Percentiles rank a stretch among this genome's conserved stretches.
phyloP scores from a whole-genome alignment of 192 early-diverging fungal genomes.

The Mortierella claussenii region DNA sequence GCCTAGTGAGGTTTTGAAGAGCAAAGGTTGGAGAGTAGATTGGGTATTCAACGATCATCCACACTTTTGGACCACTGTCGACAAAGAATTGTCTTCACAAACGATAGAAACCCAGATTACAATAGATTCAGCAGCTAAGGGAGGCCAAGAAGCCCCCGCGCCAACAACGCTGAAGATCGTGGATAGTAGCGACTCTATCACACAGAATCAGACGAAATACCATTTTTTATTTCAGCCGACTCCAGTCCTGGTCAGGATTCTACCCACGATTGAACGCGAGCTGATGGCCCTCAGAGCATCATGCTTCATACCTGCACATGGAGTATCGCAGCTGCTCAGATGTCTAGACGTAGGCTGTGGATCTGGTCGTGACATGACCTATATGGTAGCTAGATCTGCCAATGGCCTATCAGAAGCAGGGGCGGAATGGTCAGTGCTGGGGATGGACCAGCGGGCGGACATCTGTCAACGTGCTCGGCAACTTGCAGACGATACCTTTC shows the following conservation, averaged over 20 bases:
- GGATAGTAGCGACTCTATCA: background rate
- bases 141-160: no score
- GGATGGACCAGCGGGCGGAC: conserved; percentile 36
- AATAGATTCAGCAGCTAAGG: no score
- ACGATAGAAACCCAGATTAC: no score
- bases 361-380: conserved; percentile 51
- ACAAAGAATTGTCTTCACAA: no score
- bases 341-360: conserved; percentile 59
- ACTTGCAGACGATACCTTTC: conserved; percentile 5
- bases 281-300: background rate
- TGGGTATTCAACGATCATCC: no score
- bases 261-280: conserved; percentile 44
- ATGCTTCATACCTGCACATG: background rate
- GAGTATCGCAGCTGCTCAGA: background rate
- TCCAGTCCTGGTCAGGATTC: no score
- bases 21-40: no score
- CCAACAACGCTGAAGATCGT: background rate
- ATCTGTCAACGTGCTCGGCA: conserved; percentile 17
- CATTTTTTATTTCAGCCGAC: no score
- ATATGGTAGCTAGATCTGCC: conserved; percentile 38
- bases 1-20: no score
- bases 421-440: conserved; percentile 34
- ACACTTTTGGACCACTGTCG: no score
- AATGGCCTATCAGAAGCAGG: background rate
- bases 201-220: no score